Conservation (phyloP, 441 rosid genomes). For the Gossypium gossypioides region DNA sequence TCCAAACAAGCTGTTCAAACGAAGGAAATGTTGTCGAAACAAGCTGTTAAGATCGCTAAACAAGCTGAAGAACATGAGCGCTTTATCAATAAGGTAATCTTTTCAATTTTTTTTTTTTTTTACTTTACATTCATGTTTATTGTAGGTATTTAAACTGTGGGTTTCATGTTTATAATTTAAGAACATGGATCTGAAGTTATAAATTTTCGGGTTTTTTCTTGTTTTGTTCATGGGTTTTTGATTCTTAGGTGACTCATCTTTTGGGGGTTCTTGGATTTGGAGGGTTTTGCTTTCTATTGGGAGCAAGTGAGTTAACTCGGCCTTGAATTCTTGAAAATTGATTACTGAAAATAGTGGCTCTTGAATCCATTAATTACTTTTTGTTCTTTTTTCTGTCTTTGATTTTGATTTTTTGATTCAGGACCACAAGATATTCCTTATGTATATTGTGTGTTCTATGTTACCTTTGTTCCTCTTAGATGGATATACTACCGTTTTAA, state of each 20-base stretch:
- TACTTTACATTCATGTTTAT: background rate
- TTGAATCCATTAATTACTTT: background rate
- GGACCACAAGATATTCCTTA: slow-evolving; percentile 90
- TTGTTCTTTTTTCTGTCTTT: background rate
- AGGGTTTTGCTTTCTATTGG: slow-evolving; percentile 80
- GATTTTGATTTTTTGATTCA: slow-evolving; percentile 18
- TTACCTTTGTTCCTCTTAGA: slow-evolving; percentile 81
- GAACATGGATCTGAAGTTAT: background rate
- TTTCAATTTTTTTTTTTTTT: background rate
- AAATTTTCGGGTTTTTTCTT: background rate
- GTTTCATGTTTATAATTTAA: background rate
- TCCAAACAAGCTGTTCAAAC: slow-evolving; percentile 75
- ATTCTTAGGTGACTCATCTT: slow-evolving; percentile 76
- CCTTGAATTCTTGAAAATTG: slow-evolving; percentile 13
- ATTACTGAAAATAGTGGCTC: background rate
- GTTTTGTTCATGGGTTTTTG: background rate
- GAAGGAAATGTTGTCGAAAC: slow-evolving; percentile 70
- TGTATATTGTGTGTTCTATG: slow-evolving; percentile 70
- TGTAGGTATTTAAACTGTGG: background rate
- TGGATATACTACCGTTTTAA: slow-evolving; percentile 93
- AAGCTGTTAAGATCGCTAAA: slow-evolving; percentile 86
- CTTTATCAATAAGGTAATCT: slow-evolving; percentile 60
- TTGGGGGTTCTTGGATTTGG: slow-evolving; percentile 89
- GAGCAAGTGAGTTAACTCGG: slow-evolving; percentile 61
- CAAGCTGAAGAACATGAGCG: slow-evolving; percentile 87